A percentile compares a stretch with the other conserved stretches of the same genome.
phyloP scores from a whole-genome alignment of 768 basidiomycete genomes.

The Rossbeevera mucosa region DNA sequence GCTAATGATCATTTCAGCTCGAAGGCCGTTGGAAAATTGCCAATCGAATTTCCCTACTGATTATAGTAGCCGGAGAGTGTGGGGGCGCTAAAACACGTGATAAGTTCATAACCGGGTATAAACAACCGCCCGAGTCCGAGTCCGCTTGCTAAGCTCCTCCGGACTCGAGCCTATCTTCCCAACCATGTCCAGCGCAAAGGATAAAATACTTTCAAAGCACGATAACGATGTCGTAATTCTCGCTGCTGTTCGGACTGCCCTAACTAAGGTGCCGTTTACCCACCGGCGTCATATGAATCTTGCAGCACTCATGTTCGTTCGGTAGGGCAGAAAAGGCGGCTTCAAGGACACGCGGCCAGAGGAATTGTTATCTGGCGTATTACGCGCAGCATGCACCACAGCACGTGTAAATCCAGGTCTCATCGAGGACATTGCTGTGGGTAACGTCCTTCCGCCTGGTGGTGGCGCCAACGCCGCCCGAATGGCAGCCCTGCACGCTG shows the following conservation, averaged over 20 bases:
- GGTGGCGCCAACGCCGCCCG: slow-evolving; percentile 80
- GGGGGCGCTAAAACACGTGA: no score
- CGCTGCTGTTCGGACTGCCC: slow-evolving; percentile 81
- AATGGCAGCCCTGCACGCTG: slow-evolving; percentile 83
- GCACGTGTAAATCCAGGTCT: slow-evolving; percentile 71
- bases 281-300: neutral
- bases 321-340: slow-evolving; percentile 75
- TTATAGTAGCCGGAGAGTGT: no score
- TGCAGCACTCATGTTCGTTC: slow-evolving; percentile 2
- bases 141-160: neutral
- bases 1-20: no score
- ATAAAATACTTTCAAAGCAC: slow-evolving; percentile 61
- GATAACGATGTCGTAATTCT: slow-evolving; percentile 91
- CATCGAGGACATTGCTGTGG: slow-evolving; percentile 81
- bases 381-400: slow-evolving; percentile 67
- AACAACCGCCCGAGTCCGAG: slow-evolving; percentile 1
- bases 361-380: slow-evolving; percentile 70
- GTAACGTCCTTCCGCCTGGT: slow-evolving; percentile 84
- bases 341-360: slow-evolving; percentile 90
- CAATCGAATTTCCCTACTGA: no score
- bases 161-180: no score
- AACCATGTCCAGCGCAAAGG: slow-evolving; percentile 39
- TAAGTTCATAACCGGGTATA: slow-evolving; percentile 18
- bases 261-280: slow-evolving; percentile 66
- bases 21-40: no score